Evolutionary conservation across 1,284 basidiomycete genomes (phyloP).

Genomic region (Hortiboletus rubellus): DNA sequence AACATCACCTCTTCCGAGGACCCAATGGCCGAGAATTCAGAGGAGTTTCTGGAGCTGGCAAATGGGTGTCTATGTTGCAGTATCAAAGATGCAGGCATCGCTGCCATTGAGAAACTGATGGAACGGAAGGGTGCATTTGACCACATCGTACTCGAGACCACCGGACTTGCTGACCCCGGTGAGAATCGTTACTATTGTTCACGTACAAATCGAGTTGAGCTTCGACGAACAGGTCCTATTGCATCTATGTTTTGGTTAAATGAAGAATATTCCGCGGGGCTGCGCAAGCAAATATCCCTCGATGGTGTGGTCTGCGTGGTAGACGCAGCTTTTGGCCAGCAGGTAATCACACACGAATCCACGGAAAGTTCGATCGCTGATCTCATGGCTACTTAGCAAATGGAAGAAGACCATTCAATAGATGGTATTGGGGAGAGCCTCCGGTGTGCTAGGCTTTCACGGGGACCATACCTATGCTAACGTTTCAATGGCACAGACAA

Average conservation of each 20-base stretch:
- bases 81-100: constrained; percentile 87
- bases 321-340: constrained; percentile 80
- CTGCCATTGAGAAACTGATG: constrained; percentile 90
- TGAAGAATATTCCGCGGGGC: constrained; percentile 76
- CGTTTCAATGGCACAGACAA: constrained; percentile 56
- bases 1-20: constrained; percentile 71
- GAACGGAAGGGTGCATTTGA: constrained; percentile 82
- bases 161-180: constrained; percentile 92
- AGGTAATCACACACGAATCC: constrained; percentile 46
- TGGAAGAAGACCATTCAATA: constrained; percentile 68
- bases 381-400: constrained; percentile 58
- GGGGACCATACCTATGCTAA: not conserved
- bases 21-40: constrained; percentile 60
- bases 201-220: not conserved
- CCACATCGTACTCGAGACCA: constrained; percentile 91
- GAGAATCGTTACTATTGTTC: constrained; percentile 9
- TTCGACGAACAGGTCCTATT: constrained; percentile 57
- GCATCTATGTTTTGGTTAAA: constrained; percentile 91
- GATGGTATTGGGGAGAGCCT: constrained; percentile 77
- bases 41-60: constrained; percentile 84
- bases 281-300: constrained; percentile 71
- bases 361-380: constrained; percentile 10
- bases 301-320: constrained; percentile 93
- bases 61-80: constrained; percentile 96
- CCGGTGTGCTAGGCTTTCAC: constrained; percentile 46